These are phyloP conservation scores for Limnanthes douglasii DNA, from an alignment of 345 rosid genomes.

Conservation along the genomic window DNA sequence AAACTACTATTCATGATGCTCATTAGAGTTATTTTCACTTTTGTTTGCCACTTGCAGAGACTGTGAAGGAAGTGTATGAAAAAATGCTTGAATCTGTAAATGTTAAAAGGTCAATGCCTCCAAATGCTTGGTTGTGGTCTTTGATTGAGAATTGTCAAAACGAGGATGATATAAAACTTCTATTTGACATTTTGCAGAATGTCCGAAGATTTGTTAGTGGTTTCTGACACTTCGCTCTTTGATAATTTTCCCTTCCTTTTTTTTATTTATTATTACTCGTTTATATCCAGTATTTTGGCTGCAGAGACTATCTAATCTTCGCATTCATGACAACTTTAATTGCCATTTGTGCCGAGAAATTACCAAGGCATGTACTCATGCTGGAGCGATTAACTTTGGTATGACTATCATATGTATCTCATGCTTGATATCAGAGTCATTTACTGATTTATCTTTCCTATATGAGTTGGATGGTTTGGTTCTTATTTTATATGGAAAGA, in stretches of 20 bases:
- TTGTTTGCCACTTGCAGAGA: conserved; percentile 23
- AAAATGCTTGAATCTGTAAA: conserved; percentile 46
- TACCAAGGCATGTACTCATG: conserved; percentile 59
- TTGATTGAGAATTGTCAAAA: conserved; percentile 53
- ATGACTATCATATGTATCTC: conserved; percentile 8
- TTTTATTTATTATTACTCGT: neutral
- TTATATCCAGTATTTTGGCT: conserved; percentile 4
- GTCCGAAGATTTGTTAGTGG: conserved; percentile 69
- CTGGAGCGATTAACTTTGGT: conserved; percentile 68
- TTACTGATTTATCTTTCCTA: neutral
- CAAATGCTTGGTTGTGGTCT: conserved; percentile 77
- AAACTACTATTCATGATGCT: neutral
- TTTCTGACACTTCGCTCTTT: neutral
- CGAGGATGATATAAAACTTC: conserved; percentile 53
- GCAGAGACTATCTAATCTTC: conserved; percentile 79
- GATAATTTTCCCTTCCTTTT: neutral
- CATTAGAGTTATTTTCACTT: conserved; percentile 2
- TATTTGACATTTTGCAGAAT: conserved; percentile 41
- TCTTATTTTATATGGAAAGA: too few relatives aligned
- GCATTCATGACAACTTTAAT: conserved; percentile 66
- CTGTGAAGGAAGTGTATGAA: conserved; percentile 57
- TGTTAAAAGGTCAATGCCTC: conserved; percentile 54
- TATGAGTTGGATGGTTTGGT: neutral
- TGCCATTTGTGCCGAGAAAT: conserved; percentile 73
- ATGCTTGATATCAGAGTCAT: neutral